Percentiles rank a stretch among this genome's conserved stretches.
These are phyloP conservation scores for Pichia sporocuriosa DNA, from an alignment of 805 yeast genomes.

Conservation along the genomic window DNA sequence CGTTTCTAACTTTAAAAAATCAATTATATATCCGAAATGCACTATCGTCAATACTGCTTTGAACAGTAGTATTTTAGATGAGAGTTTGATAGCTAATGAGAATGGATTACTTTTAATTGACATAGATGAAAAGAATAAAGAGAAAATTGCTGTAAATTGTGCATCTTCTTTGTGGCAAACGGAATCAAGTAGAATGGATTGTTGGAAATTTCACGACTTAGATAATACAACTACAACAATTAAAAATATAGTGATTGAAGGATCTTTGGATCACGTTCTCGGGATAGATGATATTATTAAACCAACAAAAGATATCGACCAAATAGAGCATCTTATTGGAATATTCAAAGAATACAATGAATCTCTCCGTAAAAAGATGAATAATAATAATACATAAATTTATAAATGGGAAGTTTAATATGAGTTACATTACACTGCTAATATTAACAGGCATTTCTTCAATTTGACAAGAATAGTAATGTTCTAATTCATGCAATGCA, in stretches of 20 bases:
- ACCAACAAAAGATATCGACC: neutral
- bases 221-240: neutral
- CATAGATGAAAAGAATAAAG: neutral
- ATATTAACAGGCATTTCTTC: constrained; percentile 77
- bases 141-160: constrained; percentile 4
- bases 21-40: constrained; percentile 1
- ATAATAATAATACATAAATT: too few species aligned
- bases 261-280: constrained; percentile 1
- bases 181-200: neutral
- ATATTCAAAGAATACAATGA: constrained; percentile 9
- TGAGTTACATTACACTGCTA: constrained; percentile 19
- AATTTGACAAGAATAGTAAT: constrained; percentile 81
- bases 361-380: neutral
- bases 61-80: constrained; percentile 4
- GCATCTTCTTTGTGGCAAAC: constrained; percentile 13
- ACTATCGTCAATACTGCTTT: constrained; percentile 1
- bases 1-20: neutral
- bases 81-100: neutral
- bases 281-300: neutral
- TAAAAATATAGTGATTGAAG: constrained; percentile 4
- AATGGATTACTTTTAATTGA: neutral
- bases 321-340: neutral
- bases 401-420: too few species aligned
- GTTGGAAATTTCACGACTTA: constrained; percentile 13
- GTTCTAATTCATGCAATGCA: constrained; percentile 79